Evolutionary conservation across 2,329 filamentous ascomycete genomes (phyloP).

Genomic region (Alternaria ethzedia): DNA sequence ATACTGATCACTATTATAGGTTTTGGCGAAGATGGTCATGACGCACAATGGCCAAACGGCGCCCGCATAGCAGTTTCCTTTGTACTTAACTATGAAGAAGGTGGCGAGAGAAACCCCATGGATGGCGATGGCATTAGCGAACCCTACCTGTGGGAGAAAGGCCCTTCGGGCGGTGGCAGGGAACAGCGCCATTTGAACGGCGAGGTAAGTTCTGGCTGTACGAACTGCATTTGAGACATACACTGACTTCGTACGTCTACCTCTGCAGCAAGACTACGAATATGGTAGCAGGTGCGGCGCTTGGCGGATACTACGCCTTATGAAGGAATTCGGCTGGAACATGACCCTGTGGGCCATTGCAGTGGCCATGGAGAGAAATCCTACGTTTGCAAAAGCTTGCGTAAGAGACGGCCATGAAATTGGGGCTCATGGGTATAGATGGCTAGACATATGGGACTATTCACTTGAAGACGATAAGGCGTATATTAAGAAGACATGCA

Average conservation of each 20-base stretch:
- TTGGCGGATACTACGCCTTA: slow-evolving; percentile 58
- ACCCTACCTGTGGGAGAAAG: slow-evolving; percentile 48
- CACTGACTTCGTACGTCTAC: not conserved
- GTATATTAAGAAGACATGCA: slow-evolving; percentile 54
- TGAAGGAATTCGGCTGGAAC: slow-evolving; percentile 57
- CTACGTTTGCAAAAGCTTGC: slow-evolving; percentile 50
- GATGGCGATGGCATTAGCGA: slow-evolving; percentile 43
- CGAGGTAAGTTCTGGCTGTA: slow-evolving; percentile 34
- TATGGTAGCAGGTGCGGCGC: slow-evolving; percentile 59
- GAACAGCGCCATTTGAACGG: slow-evolving; percentile 55
- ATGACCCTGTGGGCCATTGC: slow-evolving; percentile 60
- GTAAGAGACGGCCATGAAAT: slow-evolving; percentile 60
- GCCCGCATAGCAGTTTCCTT: slow-evolving; percentile 49
- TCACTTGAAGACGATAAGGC: slow-evolving; percentile 56
- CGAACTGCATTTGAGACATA: not conserved
- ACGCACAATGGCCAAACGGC: slow-evolving; percentile 46
- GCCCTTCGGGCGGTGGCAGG: slow-evolving; percentile 33
- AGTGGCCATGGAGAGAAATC: slow-evolving; percentile 57
- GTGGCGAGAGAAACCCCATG: slow-evolving; percentile 41
- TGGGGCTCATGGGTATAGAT: slow-evolving; percentile 58
- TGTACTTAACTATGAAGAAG: slow-evolving; percentile 49
- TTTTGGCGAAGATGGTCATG: slow-evolving; percentile 50
- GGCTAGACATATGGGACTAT: slow-evolving; percentile 59
- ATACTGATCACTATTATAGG: not conserved
- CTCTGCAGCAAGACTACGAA: slow-evolving; percentile 54